phyloP scores from a whole-genome alignment of 805 yeast species.

The Sugiyamaella qingdaonensis region DNA sequence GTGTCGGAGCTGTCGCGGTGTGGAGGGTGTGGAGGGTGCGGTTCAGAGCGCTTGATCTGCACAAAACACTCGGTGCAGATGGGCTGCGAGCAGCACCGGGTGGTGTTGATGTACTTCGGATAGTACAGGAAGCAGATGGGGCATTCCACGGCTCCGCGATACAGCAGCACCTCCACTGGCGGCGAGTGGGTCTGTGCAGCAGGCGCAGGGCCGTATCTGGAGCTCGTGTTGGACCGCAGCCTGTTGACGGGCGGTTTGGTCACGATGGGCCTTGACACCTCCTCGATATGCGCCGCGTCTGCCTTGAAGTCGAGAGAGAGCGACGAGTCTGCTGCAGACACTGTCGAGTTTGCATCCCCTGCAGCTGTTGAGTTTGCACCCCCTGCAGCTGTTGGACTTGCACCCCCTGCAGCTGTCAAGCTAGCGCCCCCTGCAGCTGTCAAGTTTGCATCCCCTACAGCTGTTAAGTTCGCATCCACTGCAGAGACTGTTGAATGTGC shows the following conservation, averaged over 20 bases:
- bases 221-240: constrained; percentile 20
- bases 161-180: constrained; percentile 51
- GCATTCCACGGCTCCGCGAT: constrained; percentile 72
- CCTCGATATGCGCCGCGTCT: constrained; percentile 5
- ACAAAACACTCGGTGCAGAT: constrained; percentile 97
- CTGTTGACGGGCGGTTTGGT: constrained; percentile 9
- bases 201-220: constrained; percentile 11
- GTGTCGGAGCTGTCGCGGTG: constrained; percentile 33
- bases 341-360: too few species aligned
- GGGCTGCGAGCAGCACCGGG: constrained; percentile 88
- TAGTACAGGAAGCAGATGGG: constrained; percentile 90
- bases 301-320: constrained; percentile 6
- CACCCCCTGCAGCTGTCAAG: too few species aligned
- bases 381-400: too few species aligned
- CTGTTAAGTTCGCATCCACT: too few species aligned
- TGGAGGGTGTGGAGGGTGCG: constrained; percentile 75
- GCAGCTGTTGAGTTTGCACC: too few species aligned
- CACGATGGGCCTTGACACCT: neutral
- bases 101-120: constrained; percentile 70
- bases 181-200: neutral
- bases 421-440: too few species aligned
- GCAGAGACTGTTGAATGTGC: too few species aligned
- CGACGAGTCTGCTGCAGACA: neutral
- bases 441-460: too few species aligned
- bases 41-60: constrained; percentile 85